Evolutionary conservation across 768 basidiomycete genomes (phyloP).

Genomic region (Baorangia bicolor): DNA sequence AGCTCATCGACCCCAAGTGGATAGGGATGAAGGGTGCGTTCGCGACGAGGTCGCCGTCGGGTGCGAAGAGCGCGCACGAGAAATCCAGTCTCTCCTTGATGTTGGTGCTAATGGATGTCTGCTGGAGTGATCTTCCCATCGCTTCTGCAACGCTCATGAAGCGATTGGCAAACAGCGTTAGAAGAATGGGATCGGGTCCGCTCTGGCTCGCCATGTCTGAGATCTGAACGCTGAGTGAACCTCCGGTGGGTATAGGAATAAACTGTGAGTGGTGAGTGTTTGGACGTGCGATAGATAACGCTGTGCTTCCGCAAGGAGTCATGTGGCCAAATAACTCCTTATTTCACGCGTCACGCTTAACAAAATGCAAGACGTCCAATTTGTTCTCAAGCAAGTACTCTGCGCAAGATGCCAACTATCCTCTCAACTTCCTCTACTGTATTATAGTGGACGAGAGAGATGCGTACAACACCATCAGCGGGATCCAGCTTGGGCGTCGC

Average conservation of each 20-base stretch:
- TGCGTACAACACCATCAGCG: constrained; percentile 67
- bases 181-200: constrained; percentile 78
- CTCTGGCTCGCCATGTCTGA: constrained; percentile 18
- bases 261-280: no score
- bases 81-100: constrained; percentile 97
- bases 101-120: constrained; percentile 89
- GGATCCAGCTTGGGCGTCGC: constrained; percentile 56
- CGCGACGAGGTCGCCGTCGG: constrained; percentile 92
- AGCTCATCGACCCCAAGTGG: constrained; percentile 87
- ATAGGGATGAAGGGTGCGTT: constrained; percentile 93
- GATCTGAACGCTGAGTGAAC: neutral
- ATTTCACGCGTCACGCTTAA: neutral
- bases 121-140: constrained; percentile 88
- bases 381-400: constrained; percentile 38
- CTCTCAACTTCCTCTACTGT: constrained; percentile 65
- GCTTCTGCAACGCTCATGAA: constrained; percentile 98
- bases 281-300: neutral
- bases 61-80: constrained; percentile 91
- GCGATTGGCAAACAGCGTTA: constrained; percentile 92
- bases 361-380: neutral
- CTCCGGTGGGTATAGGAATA: no score
- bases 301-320: neutral
- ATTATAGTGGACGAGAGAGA: constrained; percentile 80
- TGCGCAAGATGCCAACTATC: constrained; percentile 56
- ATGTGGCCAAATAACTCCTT: neutral